phyloP scores from a whole-genome alignment of 2,329 filamentous ascomycete species.

The Sporothrix sp. region DNA sequence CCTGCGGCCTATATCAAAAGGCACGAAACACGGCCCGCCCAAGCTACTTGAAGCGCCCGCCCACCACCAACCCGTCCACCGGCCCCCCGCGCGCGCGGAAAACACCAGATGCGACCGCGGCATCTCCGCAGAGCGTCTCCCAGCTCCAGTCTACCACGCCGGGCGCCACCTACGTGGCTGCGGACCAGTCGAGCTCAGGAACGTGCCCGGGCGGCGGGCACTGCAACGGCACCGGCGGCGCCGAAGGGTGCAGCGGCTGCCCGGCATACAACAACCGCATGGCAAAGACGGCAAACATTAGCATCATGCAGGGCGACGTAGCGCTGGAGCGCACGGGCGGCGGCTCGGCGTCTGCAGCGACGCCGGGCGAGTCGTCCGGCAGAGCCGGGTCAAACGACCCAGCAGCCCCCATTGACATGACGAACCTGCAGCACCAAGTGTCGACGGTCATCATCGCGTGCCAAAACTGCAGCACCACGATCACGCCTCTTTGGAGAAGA shows the following conservation, averaged over 20 bases:
- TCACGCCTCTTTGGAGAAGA: slow-evolving; percentile 89
- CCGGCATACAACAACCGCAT: slow-evolving; percentile 96
- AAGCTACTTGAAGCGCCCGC: slow-evolving; percentile 76
- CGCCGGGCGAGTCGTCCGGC: background rate
- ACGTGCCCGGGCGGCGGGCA: slow-evolving; percentile 90
- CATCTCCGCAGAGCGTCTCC: slow-evolving; percentile 29
- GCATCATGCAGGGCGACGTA: slow-evolving; percentile 35
- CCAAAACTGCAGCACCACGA: slow-evolving; percentile 93
- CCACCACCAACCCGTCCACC: slow-evolving; percentile 35
- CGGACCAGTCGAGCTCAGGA: slow-evolving; percentile 65
- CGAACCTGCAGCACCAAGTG: slow-evolving; percentile 36
- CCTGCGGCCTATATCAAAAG: slow-evolving; percentile 89
- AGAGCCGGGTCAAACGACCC: slow-evolving; percentile 21
- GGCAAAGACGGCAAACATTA: slow-evolving; percentile 72
- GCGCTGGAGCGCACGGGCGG: background rate
- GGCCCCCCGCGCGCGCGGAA: slow-evolving; percentile 27
- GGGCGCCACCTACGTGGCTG: slow-evolving; percentile 63
- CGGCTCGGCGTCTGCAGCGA: background rate
- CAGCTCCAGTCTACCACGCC: slow-evolving; percentile 33
- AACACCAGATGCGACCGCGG: slow-evolving; percentile 28
- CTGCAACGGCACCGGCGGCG: slow-evolving; percentile 93
- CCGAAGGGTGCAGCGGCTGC: slow-evolving; percentile 89
- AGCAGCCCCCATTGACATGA: slow-evolving; percentile 39
- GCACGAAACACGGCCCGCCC: slow-evolving; percentile 85
- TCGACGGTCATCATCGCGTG: slow-evolving; percentile 74